Evolutionary conservation across 345 rosid genomes (phyloP).

Genomic region (Linum trigynum): DNA sequence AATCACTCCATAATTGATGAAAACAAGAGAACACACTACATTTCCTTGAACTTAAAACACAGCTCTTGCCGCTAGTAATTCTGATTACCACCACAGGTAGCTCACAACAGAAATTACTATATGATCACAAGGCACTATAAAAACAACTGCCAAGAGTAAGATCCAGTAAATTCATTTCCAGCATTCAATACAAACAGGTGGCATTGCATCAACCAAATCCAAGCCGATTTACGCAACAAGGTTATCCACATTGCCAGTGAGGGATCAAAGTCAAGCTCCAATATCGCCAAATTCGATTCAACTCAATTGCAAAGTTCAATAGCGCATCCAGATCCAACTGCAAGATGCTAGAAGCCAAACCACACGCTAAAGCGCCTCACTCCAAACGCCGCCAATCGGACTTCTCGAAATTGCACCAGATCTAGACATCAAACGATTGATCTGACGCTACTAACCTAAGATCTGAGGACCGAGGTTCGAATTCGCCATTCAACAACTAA

Average conservation of each 20-base stretch:
- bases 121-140: not conserved
- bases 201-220: slow-evolving; percentile 13
- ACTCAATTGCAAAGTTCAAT: not conserved
- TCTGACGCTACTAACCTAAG: slow-evolving; percentile 16
- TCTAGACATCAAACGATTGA: slow-evolving; percentile 38
- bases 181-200: not conserved
- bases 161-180: not conserved
- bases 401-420: slow-evolving; percentile 27
- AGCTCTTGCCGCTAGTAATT: not conserved
- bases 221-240: slow-evolving; percentile 4
- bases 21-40: not conserved
- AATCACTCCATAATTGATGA: not conserved
- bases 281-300: not conserved
- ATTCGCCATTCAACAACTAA: not conserved
- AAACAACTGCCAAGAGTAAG: not conserved
- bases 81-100: not conserved
- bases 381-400: not conserved
- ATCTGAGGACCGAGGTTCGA: slow-evolving; percentile 3
- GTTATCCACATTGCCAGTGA: slow-evolving; percentile 20
- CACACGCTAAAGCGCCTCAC: not conserved
- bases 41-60: not conserved
- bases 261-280: not conserved
- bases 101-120: not conserved
- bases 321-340: slow-evolving; percentile 20
- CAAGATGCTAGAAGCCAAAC: slow-evolving; percentile 7